Evolutionary conservation across 768 basidiomycete genomes (phyloP).

Genomic region (Kwoniella dejecticola): DNA sequence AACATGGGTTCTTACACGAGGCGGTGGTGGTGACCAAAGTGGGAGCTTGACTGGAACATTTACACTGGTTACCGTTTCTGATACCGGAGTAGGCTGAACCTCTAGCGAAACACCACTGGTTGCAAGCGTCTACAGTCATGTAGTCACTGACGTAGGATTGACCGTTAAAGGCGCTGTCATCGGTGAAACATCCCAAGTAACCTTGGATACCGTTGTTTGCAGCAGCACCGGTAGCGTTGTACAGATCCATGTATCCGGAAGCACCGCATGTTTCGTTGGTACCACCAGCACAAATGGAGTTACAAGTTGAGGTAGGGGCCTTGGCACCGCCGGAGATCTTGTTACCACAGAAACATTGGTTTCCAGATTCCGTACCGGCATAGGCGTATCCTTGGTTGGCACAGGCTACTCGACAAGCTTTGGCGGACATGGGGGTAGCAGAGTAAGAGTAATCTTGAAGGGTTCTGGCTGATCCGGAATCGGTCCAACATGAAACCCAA

Average conservation of each 20-base stretch:
- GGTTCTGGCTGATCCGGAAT: constrained; percentile 6
- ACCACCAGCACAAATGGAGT: constrained; percentile 28
- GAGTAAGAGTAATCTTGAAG: constrained; percentile 28
- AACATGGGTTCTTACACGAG: constrained; percentile 25
- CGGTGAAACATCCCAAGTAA: constrained; percentile 39
- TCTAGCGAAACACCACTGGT: constrained; percentile 21
- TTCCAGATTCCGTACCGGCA: constrained; percentile 35
- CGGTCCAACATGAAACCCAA: constrained; percentile 23
- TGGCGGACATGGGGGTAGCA: constrained; percentile 29
- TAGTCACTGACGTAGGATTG: constrained; percentile 14
- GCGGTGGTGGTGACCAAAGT: constrained; percentile 21
- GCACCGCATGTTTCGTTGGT: constrained; percentile 34
- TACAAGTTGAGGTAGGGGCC: constrained; percentile 22
- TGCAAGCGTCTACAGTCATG: constrained; percentile 34
- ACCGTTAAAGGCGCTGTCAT: constrained; percentile 21
- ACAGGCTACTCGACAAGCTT: constrained; percentile 33
- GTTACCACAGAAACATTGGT: constrained; percentile 30
- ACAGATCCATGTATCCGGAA: constrained; percentile 24
- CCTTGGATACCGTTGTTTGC: constrained; percentile 18
- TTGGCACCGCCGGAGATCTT: constrained; percentile 17
- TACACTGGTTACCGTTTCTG: constrained; percentile 28
- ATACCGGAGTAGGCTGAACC: constrained; percentile 24
- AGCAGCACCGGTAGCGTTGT: constrained; percentile 27
- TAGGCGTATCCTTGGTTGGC: constrained; percentile 21
- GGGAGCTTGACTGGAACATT: constrained; percentile 27